These are phyloP conservation scores for Groenewaldozyma salmanticensis DNA, from an alignment of 805 yeast species.

Conservation along the genomic window DNA sequence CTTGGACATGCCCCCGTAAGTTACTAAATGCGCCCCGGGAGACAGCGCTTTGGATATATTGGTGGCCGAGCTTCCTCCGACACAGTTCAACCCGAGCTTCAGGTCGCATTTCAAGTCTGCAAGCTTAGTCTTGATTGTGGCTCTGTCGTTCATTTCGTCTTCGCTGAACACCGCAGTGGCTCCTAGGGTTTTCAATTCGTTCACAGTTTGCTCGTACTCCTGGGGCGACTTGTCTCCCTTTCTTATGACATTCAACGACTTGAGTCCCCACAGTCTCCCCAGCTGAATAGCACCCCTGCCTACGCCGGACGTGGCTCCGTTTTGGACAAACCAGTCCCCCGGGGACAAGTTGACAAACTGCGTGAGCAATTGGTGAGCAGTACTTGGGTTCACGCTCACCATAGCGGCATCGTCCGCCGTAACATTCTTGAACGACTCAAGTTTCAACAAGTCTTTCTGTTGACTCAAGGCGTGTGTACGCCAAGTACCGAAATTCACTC, in stretches of 20 bases:
- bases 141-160: conserved; percentile 63
- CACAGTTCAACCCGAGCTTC: conserved; percentile 79
- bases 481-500: conserved; percentile 90
- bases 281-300: conserved; percentile 88
- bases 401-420: conserved; percentile 58
- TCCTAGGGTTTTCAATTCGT: conserved; percentile 54
- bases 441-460: conserved; percentile 35
- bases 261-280: conserved; percentile 65
- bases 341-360: conserved; percentile 50
- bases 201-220: conserved; percentile 51
- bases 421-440: conserved; percentile 40
- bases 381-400: conserved; percentile 81
- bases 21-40: conserved; percentile 58
- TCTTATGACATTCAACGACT: conserved; percentile 81
- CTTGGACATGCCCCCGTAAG: conserved; percentile 97
- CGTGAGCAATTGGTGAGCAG: conserved; percentile 83
- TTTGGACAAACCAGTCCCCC: conserved; percentile 87
- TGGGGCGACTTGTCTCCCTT: conserved; percentile 43
- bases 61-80: conserved; percentile 82
- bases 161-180: conserved; percentile 90
- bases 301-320: conserved; percentile 94
- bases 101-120: conserved; percentile 39
- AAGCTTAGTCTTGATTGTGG: conserved; percentile 39
- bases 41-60: conserved; percentile 71
- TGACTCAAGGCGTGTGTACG: conserved; percentile 47